Base-by-base conservation (phyloP, 1,284 basidiomycete species). In the Leucoagaricus sp. region DNA sequence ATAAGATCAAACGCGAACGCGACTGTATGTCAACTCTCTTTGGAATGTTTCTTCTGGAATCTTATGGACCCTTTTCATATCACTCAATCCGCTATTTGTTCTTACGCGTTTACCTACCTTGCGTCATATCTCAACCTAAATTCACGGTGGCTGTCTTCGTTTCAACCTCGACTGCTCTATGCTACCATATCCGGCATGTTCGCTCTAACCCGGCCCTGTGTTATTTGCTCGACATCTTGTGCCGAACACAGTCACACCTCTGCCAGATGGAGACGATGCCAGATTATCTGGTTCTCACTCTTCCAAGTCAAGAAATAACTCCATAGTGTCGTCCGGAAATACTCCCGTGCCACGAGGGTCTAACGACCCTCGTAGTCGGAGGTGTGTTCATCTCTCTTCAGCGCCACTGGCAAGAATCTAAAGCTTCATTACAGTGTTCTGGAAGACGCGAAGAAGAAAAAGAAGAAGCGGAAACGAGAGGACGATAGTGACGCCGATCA, bases 401-500 rank as follows among this genome's bases (percentile, higher is more conserved):
- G 13, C 53, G 31, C 38, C 28, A 52, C 49, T 53, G 23, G 36
- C 7, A 44, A 12, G 25, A 45, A 33, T 40, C 40, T 47, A 58
- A 50, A 19, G 52, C 28, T 23, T 33, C 33, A 48, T 23, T 41
- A 13, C 34, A 74, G 69, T 44, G 60, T 66, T 57, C 44, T 61
- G 38, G 65, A 84, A 13, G 84, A 87, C 46, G 59, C 73, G 44
- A 88, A 86, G 73, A 84, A 86, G 69, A 92, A 91, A 78, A 91
- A 92, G 75, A 93, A 93, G 75, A 92, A 92, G 67, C 86, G 88
- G 69, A 92, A 91, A 77, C 81, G 89, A 54, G 84, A 91, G 23
- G 72, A 76, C 25, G 86, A 87, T 25, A 90, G 88, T 64, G 92
- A 93, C 64, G 71, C 75, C 23, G 85, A 91, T 64, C 75, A 77